Evolutionary conservation across 2,329 filamentous ascomycete species (phyloP).

Genomic region (Teratosphaeria zuluensis): DNA sequence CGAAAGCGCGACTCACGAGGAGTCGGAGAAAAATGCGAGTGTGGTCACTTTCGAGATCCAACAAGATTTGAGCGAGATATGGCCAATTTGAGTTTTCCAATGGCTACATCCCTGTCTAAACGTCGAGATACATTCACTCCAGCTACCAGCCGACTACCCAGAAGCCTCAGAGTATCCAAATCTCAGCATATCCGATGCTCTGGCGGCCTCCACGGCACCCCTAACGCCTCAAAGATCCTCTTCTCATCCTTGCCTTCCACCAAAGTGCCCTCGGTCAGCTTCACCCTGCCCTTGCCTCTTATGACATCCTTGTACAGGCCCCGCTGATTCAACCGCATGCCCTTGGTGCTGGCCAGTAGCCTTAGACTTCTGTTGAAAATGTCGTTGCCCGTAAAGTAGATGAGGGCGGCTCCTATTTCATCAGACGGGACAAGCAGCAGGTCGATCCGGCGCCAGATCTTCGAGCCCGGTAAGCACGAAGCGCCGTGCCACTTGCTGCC

Average conservation of each 20-base stretch:
- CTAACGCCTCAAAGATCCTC: constrained; percentile 70
- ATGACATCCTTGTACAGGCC: constrained; percentile 67
- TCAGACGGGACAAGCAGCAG: constrained; percentile 70
- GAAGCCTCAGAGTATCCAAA: too few relatives aligned
- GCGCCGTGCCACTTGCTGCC: constrained; percentile 86
- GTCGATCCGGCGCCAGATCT: constrained; percentile 71
- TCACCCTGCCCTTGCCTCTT: constrained; percentile 47
- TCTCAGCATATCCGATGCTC: constrained; percentile 63
- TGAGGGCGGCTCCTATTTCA: constrained; percentile 71
- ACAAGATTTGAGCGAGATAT: too few relatives aligned
- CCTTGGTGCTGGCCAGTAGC: constrained; percentile 67
- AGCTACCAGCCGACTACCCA: too few relatives aligned
- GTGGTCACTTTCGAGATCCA: too few relatives aligned
- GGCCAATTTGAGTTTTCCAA: too few relatives aligned
- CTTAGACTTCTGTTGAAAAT: constrained; percentile 86
- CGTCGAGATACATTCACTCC: too few relatives aligned
- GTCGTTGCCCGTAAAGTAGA: constrained; percentile 96
- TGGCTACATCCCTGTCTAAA: too few relatives aligned
- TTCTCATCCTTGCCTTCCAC: constrained; percentile 67
- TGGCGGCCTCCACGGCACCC: constrained; percentile 75
- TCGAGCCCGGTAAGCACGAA: constrained; percentile 49
- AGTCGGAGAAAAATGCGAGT: too few relatives aligned
- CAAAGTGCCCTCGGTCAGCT: constrained; percentile 57
- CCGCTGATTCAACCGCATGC: constrained; percentile 75
- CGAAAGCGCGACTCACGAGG: too few relatives aligned